Percentiles rank a stretch among this genome's conserved stretches.
Conservation (phyloP, 164 flowering plant genomes). For the Protea cynaroides region DNA sequence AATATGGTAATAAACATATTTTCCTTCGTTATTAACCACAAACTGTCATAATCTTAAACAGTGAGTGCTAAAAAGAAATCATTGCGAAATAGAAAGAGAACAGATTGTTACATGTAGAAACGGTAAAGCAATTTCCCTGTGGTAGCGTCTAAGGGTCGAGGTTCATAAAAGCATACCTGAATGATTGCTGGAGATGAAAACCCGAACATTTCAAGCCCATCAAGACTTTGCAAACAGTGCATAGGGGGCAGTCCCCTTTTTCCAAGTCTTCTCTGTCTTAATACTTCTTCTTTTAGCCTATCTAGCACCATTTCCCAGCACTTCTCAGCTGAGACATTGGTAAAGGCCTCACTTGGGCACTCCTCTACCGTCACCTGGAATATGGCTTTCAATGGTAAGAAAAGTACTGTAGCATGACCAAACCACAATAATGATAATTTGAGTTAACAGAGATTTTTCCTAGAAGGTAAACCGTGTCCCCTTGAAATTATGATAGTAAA, state of each 20-base stretch:
- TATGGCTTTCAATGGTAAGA: conserved; percentile 3
- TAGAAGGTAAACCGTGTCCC: too few relatives aligned
- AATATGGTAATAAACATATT: too few relatives aligned
- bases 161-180: conserved; percentile 35
- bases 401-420: not conserved
- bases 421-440: too few relatives aligned
- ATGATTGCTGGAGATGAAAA: conserved; percentile 47
- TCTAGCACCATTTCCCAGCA: conserved; percentile 79
- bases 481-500: too few relatives aligned
- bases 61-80: too few relatives aligned
- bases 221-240: conserved; percentile 26
- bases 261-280: conserved; percentile 21
- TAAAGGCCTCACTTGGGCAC: conserved; percentile 39
- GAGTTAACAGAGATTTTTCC: too few relatives aligned
- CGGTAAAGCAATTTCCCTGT: too few relatives aligned
- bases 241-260: conserved; percentile 21
- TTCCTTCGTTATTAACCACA: too few relatives aligned
- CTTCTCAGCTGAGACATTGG: conserved; percentile 39
- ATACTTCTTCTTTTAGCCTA: conserved; percentile 45
- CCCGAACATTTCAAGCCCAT: conserved; percentile 85
- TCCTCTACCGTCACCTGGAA: conserved; percentile 69
- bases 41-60: too few relatives aligned
- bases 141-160: not conserved
- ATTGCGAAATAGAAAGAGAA: too few relatives aligned
- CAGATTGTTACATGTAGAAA: too few relatives aligned